A percentile compares a stretch with the other conserved stretches of the same genome.
Conservation (phyloP, 2,329 filamentous ascomycete species). For the Grosmannia clavigera region DNA sequence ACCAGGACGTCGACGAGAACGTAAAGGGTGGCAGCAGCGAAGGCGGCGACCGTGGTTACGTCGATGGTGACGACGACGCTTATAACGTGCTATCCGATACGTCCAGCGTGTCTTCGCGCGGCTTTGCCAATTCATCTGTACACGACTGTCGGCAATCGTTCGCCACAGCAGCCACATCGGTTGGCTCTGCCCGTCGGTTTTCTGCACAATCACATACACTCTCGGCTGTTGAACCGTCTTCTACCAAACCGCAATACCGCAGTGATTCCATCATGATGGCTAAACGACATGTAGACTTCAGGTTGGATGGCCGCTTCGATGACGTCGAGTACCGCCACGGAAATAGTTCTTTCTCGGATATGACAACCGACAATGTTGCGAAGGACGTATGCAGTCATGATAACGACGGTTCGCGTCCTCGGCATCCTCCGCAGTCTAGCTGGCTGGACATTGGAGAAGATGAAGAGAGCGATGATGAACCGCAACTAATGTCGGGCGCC, state of each 20-base stretch:
- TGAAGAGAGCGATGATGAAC: slow-evolving; percentile 2
- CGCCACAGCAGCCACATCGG: slow-evolving; percentile 27
- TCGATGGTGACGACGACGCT: slow-evolving; percentile 7
- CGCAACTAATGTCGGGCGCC: background rate
- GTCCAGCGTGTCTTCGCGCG: slow-evolving; percentile 21
- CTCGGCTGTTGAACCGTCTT: slow-evolving; percentile 7
- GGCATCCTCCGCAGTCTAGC: slow-evolving; percentile 9
- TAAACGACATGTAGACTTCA: slow-evolving; percentile 9
- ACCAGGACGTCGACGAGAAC: background rate
- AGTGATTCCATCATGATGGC: background rate
- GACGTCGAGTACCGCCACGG: background rate
- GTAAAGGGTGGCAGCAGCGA: background rate
- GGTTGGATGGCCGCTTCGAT: background rate
- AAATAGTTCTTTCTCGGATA: background rate
- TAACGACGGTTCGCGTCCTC: slow-evolving; percentile 2
- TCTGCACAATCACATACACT: slow-evolving; percentile 15
- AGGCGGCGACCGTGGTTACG: slow-evolving; percentile 10
- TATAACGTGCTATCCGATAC: slow-evolving; percentile 1
- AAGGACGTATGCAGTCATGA: background rate
- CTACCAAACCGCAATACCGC: background rate
- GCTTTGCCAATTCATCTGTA: slow-evolving; percentile 19
- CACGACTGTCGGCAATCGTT: slow-evolving; percentile 25
- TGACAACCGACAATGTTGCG: too few relatives aligned
- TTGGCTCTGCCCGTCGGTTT: slow-evolving; percentile 22
- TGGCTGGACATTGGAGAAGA: slow-evolving; percentile 17